A percentile compares a stretch with the other conserved stretches of the same genome.
Evolutionary conservation across 192 early-diverging fungal genomes (phyloP).

Genomic region (Mortierella hygrophila): DNA sequence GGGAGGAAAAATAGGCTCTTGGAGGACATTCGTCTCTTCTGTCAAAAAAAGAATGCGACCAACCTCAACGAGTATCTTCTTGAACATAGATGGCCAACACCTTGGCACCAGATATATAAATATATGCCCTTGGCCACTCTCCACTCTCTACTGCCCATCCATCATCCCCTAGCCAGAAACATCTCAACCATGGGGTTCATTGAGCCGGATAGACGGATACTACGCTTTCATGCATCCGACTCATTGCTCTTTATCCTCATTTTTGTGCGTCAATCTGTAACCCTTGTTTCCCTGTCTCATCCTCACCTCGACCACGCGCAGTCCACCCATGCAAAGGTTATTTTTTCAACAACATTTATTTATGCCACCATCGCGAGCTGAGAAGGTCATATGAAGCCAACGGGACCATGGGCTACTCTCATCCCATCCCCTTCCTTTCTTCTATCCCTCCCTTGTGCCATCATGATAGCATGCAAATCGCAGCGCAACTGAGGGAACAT

Average conservation of each 20-base stretch:
- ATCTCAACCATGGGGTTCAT: not conserved
- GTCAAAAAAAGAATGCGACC: not conserved
- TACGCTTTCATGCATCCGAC: not conserved
- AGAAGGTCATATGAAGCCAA: not conserved
- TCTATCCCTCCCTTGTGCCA: not conserved
- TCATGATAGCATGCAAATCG: slow-evolving; percentile 12
- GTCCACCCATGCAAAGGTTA: not conserved
- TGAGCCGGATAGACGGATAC: slow-evolving; percentile 6
- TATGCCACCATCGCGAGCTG: not conserved
- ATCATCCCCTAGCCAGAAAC: not conserved
- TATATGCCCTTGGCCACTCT: too few species aligned
- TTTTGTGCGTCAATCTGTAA: not conserved
- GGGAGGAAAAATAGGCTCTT: not conserved
- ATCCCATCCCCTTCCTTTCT: not conserved
- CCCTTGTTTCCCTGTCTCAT: not conserved
- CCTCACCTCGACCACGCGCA: not conserved
- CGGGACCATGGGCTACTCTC: not conserved
- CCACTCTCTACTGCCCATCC: too few species aligned
- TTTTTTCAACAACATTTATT: not conserved
- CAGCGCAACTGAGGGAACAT: not conserved
- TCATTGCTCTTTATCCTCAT: not conserved
- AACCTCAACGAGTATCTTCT: too few species aligned
- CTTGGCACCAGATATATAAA: too few species aligned
- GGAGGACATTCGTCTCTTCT: not conserved
- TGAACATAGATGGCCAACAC: too few species aligned